Evolutionary conservation across 208 protist genomes (phyloP), one percentile per base, ranked within the genome.

Genomic region (Crithidia mellificae): DNA sequence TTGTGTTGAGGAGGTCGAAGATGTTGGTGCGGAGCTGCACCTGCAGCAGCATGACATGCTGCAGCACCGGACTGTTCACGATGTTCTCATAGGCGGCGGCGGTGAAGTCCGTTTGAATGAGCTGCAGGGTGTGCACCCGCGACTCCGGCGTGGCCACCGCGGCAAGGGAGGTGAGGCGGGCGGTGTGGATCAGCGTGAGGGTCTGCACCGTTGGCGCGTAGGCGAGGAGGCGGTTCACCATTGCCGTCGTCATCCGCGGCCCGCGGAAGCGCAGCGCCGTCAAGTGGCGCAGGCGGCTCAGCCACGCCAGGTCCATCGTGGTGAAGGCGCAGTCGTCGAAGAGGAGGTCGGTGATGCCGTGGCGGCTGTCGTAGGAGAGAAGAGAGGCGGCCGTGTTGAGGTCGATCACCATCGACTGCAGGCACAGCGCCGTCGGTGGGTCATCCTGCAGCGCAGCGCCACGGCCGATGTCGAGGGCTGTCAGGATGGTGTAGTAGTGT

Each of bases 321-420:
- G 57, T 25, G 61, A 80, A 80, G 47, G 53, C 62, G 65, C 75
- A 80, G 52, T 80, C 65, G 39, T 80, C 75, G 50, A 80, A 80
- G 19, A 80, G 52, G 17, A 80, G 51, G 47, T 80, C 75, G 0
- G 46, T n/a, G 11, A 80, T 43, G 2, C 34, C 54, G 38, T 62
- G 51, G 20, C 54, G 56, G 38, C 50, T 62, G 64, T 73, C 57
- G 68, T 80, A 80, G 39, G 43, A 49, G 27, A 74, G 63, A 9
- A 80, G 58, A 19, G 64, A 59, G 20, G 64, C 68, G 19, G 70
- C 68, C 6, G 71, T 72, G 46, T 50, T 61, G 49, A 67, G 63
- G 41, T 72, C 66, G 19, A 80, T 63, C 24, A 52, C 22, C 75
- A 80, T 80, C 20, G 68, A 66, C 24, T 63, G 67, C 53, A 80